Evolutionary conservation across 345 rosid species (phyloP).

Genomic region (Camelina laxa): DNA sequence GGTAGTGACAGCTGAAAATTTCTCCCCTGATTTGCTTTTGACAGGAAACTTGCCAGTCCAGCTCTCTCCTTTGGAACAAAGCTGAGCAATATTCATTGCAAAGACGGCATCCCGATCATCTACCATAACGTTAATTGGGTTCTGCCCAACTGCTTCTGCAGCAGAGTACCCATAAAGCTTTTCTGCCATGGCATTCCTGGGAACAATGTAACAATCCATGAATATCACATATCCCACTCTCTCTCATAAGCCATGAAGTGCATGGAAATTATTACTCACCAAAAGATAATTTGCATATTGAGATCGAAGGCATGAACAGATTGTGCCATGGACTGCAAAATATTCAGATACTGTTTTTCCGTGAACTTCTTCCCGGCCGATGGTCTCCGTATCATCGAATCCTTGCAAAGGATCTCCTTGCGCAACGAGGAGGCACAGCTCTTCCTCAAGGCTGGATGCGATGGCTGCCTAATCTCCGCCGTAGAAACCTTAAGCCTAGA

Average conservation of each 20-base stretch:
- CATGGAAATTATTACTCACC: conserved; percentile 52
- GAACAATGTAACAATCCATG: not conserved
- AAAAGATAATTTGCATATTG: conserved; percentile 65
- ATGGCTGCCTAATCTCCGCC: conserved; percentile 47
- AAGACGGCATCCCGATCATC: conserved; percentile 62
- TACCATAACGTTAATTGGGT: conserved; percentile 67
- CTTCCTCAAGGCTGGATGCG: conserved; percentile 22
- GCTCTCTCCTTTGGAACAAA: conserved; percentile 67
- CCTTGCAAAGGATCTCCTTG: conserved; percentile 17
- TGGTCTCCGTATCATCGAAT: conserved; percentile 47
- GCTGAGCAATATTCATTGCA: conserved; percentile 57
- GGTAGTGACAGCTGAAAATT: conserved; percentile 62
- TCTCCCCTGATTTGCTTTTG: conserved; percentile 74
- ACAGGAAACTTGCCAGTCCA: conserved; percentile 95
- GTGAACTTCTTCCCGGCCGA: conserved; percentile 63
- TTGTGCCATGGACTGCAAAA: conserved; percentile 92
- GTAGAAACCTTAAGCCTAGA: conserved; percentile 58
- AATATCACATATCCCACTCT: too few relatives aligned
- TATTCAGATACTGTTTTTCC: conserved; percentile 74
- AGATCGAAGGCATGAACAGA: conserved; percentile 80
- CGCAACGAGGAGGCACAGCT: conserved; percentile 43
- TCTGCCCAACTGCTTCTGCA: conserved; percentile 76
- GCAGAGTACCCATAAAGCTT: conserved; percentile 77
- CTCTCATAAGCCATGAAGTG: too few relatives aligned
- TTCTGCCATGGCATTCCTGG: conserved; percentile 89